Percentiles rank a stretch among this genome's conserved stretches.
phyloP scores from a whole-genome alignment of 345 rosid genomes.

The Citrus medica region DNA sequence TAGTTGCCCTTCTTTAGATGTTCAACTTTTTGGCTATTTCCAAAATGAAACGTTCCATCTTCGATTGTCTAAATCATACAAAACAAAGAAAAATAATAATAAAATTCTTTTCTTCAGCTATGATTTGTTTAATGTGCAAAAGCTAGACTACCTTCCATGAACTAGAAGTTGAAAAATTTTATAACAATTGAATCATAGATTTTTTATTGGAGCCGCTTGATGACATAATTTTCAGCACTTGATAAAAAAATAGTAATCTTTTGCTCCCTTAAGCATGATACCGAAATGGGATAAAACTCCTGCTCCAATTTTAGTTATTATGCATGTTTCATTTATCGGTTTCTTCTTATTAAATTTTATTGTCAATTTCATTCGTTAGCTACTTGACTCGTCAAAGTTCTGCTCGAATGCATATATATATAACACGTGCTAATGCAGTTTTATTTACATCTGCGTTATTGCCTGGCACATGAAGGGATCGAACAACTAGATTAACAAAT shows the following conservation, averaged over 20 bases:
- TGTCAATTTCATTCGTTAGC: background rate
- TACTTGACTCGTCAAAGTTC: slow-evolving; percentile 20
- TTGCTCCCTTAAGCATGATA: background rate
- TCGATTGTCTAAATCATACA: background rate
- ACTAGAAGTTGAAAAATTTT: background rate
- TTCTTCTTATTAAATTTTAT: background rate
- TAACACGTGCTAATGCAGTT: background rate
- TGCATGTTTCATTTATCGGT: background rate
- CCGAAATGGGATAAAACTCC: background rate
- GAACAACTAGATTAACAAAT: slow-evolving; percentile 11
- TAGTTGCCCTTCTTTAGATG: background rate
- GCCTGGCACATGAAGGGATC: slow-evolving; percentile 14
- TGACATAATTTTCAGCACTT: background rate
- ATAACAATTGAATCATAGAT: background rate
- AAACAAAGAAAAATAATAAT: background rate
- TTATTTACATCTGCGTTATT: background rate
- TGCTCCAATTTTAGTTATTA: background rate
- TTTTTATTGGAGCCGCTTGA: background rate
- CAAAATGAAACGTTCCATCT: background rate
- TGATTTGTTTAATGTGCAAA: slow-evolving; percentile 9
- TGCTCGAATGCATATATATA: background rate
- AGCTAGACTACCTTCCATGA: slow-evolving; percentile 5
- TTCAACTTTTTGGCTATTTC: background rate
- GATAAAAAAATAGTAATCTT: background rate
- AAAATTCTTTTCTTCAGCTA: background rate